Base-by-base conservation (phyloP, 495 filamentous ascomycete species). In the Trichoderma orchidacearum region DNA sequence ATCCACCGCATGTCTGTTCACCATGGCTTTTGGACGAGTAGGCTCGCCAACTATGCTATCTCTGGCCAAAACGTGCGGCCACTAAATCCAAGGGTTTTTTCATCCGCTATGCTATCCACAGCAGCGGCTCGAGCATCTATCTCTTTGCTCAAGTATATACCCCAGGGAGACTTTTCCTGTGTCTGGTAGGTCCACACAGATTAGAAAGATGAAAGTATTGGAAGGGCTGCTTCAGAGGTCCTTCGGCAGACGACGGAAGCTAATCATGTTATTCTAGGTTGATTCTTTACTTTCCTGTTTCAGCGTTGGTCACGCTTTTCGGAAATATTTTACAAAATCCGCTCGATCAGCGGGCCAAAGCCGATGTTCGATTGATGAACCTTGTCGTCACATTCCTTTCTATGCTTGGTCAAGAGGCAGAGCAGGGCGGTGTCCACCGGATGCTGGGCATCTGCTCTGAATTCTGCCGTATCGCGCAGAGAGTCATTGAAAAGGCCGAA, bases 1-100 rank as follows among this genome's bases (percentile, higher is more conserved):
- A 96, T 98, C 55, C 93, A 98, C 70, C 88, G 93, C 23, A 97
- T 97, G 93, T 94, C 89, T 4, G 84, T 96, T 53, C 93, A 98
- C 67, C 94, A 97, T 65, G 93, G 93, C 2, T 96, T 95, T 72
- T 98, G 93, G 93, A 96, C 91, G 7, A 96, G 87, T 63, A 82
- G 93, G 38, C 75, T 97, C 23, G 95, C 91, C 28, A 92, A 97
- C 62, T 98, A 89, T 67, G 93, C 93, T 2, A 91, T 97, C 38
- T 87, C 93, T 62, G 93, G 93, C 5, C 70, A 96, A 34, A 97
- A 96, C 69, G 85, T 90, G 4, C 77, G 84, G 59, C 90, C 93
- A 3, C 70, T 98, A 55, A 98, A 97, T 61, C 93, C 93, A 1
- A 76, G 93, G 58, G 89, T 97, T 8, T 98, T 95, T 68, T 84